Base-by-base conservation (phyloP, 164 flowering plant genomes). In the Vitis cinerea region DNA sequence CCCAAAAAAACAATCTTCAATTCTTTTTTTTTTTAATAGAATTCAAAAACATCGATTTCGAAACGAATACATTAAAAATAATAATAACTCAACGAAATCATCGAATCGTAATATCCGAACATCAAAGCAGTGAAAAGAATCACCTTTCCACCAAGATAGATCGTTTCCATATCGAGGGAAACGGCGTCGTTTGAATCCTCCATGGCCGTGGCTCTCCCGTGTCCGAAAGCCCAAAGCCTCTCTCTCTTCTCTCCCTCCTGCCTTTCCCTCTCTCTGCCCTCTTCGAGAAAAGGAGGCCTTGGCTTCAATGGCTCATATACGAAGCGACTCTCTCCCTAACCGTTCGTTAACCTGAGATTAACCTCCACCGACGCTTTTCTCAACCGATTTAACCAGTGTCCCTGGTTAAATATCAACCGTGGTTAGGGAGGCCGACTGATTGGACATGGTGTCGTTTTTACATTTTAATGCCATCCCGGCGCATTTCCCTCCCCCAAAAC, bases 121-220 rank as follows among this genome's bases (percentile, higher is more conserved):
- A 19, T 6, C 9, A 50, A 61, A 66, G 48, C 15, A 49, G 10
- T 2, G 29, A 59, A 55, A 61, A 61, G 57, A 54, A 62, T 1
- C 71, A 90, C 97, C 92, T 92, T 83, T 75, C 97, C 94, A 51
- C 90, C 88, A 17, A 90, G 93, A 73, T 85, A 85, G 83, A 87
- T 86, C 71, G 81, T 87, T 70, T 90, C 97, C 81, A 87, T 79
- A 68, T 90, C 88, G 44, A 92, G 64, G 49, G 90, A 82, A 75
- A 90, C 85, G 66, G 86, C 83, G 67, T 83, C 89, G 66, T 75
- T 84, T 0, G 90, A 86, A 7, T 84, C 90, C 3, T 72, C 83
- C 93, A 87, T 89, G 83, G 81, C 88, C 79, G 72, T 68, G 71
- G 83, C 44, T 65, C 55, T 70, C 65, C 60, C 17, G 53, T 55